phyloP scores from a whole-genome alignment of 805 yeast species.

The Monosporozyma siamensis region DNA sequence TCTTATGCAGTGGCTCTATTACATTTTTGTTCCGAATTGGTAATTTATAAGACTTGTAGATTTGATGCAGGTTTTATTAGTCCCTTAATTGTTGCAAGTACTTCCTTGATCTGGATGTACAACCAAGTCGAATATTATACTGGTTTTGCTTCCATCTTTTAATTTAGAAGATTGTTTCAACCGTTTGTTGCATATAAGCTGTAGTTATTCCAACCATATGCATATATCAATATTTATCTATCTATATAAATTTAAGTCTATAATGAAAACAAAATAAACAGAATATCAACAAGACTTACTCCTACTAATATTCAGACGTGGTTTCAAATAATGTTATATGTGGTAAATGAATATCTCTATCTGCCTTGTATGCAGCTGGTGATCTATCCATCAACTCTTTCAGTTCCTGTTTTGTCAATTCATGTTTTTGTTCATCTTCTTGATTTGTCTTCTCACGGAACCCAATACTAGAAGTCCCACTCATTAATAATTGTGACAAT shows the following conservation, averaged over 20 bases:
- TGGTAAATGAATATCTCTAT: conserved; percentile 21
- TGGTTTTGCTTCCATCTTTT: conserved; percentile 10
- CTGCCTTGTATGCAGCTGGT: conserved; percentile 32
- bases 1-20: conserved; percentile 73
- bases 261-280: not conserved
- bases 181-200: no score
- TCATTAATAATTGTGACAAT: conserved; percentile 33
- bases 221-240: not conserved
- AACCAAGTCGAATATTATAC: conserved; percentile 56
- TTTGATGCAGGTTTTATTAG: conserved; percentile 85
- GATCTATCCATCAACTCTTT: conserved; percentile 43
- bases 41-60: conserved; percentile 66
- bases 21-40: conserved; percentile 81
- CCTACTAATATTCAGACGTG: conserved; percentile 16
- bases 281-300: not conserved
- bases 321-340: conserved; percentile 36
- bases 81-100: conserved; percentile 72
- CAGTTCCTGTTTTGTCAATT: conserved; percentile 36
- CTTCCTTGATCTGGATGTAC: conserved; percentile 75
- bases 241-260: not conserved
- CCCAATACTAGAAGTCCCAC: conserved; percentile 33
- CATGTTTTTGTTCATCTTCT: conserved; percentile 12
- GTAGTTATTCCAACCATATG: not conserved
- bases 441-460: conserved; percentile 18
- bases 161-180: no score